Conservation (phyloP, 805 yeast species). For the Yarrowia sp. region DNA sequence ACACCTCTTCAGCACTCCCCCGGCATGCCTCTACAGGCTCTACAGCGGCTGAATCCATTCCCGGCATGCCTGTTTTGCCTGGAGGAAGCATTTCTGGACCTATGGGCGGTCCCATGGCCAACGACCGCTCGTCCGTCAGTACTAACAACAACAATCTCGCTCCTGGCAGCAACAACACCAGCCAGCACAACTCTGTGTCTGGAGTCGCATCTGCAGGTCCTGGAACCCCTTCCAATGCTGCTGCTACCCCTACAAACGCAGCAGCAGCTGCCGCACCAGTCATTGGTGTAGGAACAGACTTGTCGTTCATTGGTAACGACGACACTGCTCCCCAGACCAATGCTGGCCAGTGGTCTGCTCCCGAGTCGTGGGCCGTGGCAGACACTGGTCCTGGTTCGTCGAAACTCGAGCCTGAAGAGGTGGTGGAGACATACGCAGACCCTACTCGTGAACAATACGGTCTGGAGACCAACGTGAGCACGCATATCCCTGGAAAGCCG, state of each 20-base stretch:
- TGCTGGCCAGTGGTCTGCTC: slow-evolving; percentile 44
- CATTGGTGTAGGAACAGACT: slow-evolving; percentile 41
- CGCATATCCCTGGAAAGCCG: slow-evolving; percentile 36
- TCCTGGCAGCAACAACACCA: too few species aligned
- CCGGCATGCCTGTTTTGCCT: slow-evolving; percentile 37
- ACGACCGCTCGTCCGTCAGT: slow-evolving; percentile 40
- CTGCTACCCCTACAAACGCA: too few species aligned
- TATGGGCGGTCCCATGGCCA: slow-evolving; percentile 37
- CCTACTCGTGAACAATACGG: slow-evolving; percentile 39
- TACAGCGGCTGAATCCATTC: slow-evolving; percentile 26
- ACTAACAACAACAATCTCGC: slow-evolving; percentile 1
- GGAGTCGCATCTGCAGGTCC: not conserved
- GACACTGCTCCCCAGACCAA: slow-evolving; percentile 37
- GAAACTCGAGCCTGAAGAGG: slow-evolving; percentile 19
- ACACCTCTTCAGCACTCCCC: not conserved
- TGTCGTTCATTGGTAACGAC: slow-evolving; percentile 36
- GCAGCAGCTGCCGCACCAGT: not conserved
- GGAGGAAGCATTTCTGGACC: slow-evolving; percentile 32
- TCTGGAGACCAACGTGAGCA: slow-evolving; percentile 14
- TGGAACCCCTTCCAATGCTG: too few species aligned
- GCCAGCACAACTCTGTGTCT: not conserved
- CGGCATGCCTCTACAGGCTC: slow-evolving; percentile 26
- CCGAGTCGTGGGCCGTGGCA: slow-evolving; percentile 46
- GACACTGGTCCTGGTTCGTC: slow-evolving; percentile 19
- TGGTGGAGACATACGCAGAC: slow-evolving; percentile 24